Evolutionary conservation across 2,329 filamentous ascomycete species (phyloP).

Genomic region (Knufia fluminis): DNA sequence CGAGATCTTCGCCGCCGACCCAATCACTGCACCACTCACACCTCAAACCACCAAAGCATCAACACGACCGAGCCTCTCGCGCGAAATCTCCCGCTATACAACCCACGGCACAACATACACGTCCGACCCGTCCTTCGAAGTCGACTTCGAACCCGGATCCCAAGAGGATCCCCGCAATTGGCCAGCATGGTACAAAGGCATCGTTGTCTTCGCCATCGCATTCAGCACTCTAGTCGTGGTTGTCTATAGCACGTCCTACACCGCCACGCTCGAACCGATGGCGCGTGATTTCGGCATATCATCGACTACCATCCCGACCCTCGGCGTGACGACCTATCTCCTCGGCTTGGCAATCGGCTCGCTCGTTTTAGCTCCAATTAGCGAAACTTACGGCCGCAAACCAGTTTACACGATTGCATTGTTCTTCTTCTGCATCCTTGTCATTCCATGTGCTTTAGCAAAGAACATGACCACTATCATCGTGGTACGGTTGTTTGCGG

Average conservation of each 20-base stretch:
- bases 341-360: slow-evolving; percentile 64
- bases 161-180: slow-evolving; percentile 60
- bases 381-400: slow-evolving; percentile 38
- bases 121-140: slow-evolving; percentile 55
- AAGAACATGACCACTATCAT: slow-evolving; percentile 59
- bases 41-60: slow-evolving; percentile 13
- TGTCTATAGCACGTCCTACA: slow-evolving; percentile 70
- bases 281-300: slow-evolving; percentile 54
- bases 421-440: slow-evolving; percentile 54
- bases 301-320: slow-evolving; percentile 53
- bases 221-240: slow-evolving; percentile 53
- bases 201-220: slow-evolving; percentile 47
- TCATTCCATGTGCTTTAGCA: slow-evolving; percentile 63
- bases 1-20: background rate
- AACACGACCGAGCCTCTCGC: slow-evolving; percentile 11
- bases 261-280: slow-evolving; percentile 60
- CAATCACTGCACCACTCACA: slow-evolving; percentile 8
- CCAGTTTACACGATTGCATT: slow-evolving; percentile 60
- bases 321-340: slow-evolving; percentile 72
- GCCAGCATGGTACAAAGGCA: slow-evolving; percentile 49
- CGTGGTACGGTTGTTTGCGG: slow-evolving; percentile 64
- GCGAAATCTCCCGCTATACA: slow-evolving; percentile 30
- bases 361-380: slow-evolving; percentile 62
- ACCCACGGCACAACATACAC: slow-evolving; percentile 39
- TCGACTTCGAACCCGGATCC: slow-evolving; percentile 60